phyloP scores from a whole-genome alignment of 1,139 yeast genomes.

The Yamadazyma atmosphaerica region DNA sequence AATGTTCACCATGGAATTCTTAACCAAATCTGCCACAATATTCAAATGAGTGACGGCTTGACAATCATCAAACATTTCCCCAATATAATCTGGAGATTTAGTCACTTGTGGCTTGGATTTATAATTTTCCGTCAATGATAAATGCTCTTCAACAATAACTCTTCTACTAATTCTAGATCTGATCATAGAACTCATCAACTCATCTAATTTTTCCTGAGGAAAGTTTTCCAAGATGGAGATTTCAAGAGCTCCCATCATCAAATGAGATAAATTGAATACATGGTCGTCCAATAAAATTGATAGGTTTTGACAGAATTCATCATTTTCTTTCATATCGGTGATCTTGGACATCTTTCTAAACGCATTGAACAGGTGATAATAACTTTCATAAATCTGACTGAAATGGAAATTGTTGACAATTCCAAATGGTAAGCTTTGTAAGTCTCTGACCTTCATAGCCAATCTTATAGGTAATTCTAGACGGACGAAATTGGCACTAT shows the following conservation, averaged over 20 bases:
- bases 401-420: slow-evolving; percentile 84
- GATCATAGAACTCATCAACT: slow-evolving; percentile 71
- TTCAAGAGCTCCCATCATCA: slow-evolving; percentile 92
- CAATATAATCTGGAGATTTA: slow-evolving; percentile 70
- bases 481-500: slow-evolving; percentile 85
- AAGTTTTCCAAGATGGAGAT: slow-evolving; percentile 64
- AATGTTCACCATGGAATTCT: slow-evolving; percentile 41
- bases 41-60: slow-evolving; percentile 68
- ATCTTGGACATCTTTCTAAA: slow-evolving; percentile 74
- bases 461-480: slow-evolving; percentile 81
- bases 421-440: slow-evolving; percentile 81
- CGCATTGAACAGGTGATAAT: slow-evolving; percentile 82
- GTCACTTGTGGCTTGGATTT: slow-evolving; percentile 40
- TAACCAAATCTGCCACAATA: slow-evolving; percentile 52
- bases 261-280: slow-evolving; percentile 75
- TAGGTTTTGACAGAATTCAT: slow-evolving; percentile 63
- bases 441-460: slow-evolving; percentile 74
- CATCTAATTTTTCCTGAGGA: slow-evolving; percentile 65
- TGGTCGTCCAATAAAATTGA: slow-evolving; percentile 72
- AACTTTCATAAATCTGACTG: slow-evolving; percentile 84
- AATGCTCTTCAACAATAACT: slow-evolving; percentile 87
- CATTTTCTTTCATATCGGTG: slow-evolving; percentile 69
- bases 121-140: slow-evolving; percentile 71
- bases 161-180: slow-evolving; percentile 87
- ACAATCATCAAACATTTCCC: slow-evolving; percentile 82